phyloP scores from a whole-genome alignment of 202 grass and related monocot species.

The Cymbopogon flexuosus region DNA sequence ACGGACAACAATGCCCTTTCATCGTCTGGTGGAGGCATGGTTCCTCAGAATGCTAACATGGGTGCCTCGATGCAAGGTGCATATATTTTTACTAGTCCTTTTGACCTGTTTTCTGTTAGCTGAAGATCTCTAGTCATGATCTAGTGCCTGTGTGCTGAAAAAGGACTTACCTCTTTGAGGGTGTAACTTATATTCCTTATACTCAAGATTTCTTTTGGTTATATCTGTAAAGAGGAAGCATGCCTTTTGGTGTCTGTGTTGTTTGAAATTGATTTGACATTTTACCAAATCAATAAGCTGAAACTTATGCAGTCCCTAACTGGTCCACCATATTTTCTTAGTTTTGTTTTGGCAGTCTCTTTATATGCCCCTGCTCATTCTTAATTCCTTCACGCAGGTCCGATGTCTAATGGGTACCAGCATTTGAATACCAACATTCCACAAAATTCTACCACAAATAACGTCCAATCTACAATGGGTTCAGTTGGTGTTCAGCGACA shows the following conservation, averaged over 20 bases:
- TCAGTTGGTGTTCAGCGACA: slow-evolving; percentile 59
- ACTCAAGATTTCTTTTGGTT: not conserved
- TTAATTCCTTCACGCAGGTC: slow-evolving; percentile 41
- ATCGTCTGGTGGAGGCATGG: slow-evolving; percentile 47
- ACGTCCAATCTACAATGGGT: slow-evolving; percentile 43
- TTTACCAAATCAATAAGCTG: slow-evolving; percentile 12
- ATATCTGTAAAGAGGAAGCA: not conserved
- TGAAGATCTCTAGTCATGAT: slow-evolving; percentile 22
- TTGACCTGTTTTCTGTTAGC: slow-evolving; percentile 12
- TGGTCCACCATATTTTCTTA: not conserved
- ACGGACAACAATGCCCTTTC: slow-evolving; percentile 56
- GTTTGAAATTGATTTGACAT: slow-evolving; percentile 13
- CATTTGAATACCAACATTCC: slow-evolving; percentile 49
- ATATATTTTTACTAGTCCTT: slow-evolving; percentile 30
- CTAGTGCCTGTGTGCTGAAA: slow-evolving; percentile 6
- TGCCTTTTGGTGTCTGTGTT: slow-evolving; percentile 11
- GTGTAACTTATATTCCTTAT: not conserved
- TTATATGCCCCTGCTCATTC: slow-evolving; percentile 24
- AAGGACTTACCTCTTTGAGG: not conserved
- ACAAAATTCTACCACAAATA: slow-evolving; percentile 58
- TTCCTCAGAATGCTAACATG: slow-evolving; percentile 58
- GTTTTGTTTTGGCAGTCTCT: slow-evolving; percentile 12
- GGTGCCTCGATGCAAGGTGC: slow-evolving; percentile 46
- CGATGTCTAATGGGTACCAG: slow-evolving; percentile 71
- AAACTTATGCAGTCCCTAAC: slow-evolving; percentile 19